Evolutionary conservation across 2,329 filamentous ascomycete species (phyloP), one percentile per base, ranked within the genome.

Genomic region (Pseudocercospora fijiensis): DNA sequence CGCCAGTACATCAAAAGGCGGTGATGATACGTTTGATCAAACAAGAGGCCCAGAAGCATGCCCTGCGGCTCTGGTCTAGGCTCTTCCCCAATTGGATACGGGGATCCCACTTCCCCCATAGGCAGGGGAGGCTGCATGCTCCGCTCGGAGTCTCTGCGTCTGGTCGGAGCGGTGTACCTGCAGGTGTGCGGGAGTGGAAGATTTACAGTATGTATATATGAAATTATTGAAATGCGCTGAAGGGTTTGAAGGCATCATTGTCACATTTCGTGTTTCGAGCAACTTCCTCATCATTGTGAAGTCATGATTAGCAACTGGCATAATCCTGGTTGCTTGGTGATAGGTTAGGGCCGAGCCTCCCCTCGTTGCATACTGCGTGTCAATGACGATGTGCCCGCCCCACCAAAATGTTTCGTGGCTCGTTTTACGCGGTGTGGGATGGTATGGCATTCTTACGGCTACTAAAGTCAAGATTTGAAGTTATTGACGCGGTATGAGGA

Each of bases 1-100:
- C n/a, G n/a, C 13, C 24, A 41, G 37, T 53, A 26, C 37, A 43
- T 30, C 26, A 18, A 51, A 22, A 52, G 52, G 58, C 62, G 55
- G 58, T 61, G 62, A 65, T 61, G 53, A 30, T 26, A 55, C 30
- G 53, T 33, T 58, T 57, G 33, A 56, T 9, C 28, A 49, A 55
- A 7, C 28, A 49, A 55, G 55, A 41, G 27, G 27, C 33, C 55
- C 55, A 62, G 51, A 58, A n/a, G 43, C 33, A 55, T 65, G 62
- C 58, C 33, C 47, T 65, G 62, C 58, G 62, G 57, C 62, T 64
- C 62, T 61, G 58, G 47, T 20, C 22, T 9, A 47, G 56, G 56
- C 37, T 37, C 56, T n/a, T 10, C 33, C 22, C 56, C 33, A 49
- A 58, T 58, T 58, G 57, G 57, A 49, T 58, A 43, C 26, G 57